These are phyloP conservation scores for Pseudozyma sp. DNA, from an alignment of 1,284 basidiomycete genomes.

Conservation along the genomic window DNA sequence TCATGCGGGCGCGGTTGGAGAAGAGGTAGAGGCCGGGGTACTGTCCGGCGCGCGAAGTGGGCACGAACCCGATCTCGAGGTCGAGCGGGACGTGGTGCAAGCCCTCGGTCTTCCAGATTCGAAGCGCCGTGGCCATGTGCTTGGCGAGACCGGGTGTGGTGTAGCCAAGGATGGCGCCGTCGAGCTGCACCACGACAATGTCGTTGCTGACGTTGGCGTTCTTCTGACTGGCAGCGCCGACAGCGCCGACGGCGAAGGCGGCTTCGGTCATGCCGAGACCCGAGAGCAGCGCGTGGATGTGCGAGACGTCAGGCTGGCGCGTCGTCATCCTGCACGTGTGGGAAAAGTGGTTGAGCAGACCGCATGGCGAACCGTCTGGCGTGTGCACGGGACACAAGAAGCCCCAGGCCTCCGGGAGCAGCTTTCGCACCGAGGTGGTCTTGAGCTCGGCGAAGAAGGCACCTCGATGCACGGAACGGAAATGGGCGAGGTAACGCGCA, in stretches of 20 bases:
- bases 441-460: constrained; percentile 99
- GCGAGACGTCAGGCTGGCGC: constrained; percentile 78
- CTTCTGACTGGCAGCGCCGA: constrained; percentile 22
- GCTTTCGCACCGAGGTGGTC: constrained; percentile 96
- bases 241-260: constrained; percentile 37
- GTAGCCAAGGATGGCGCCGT: constrained; percentile 96
- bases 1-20: constrained; percentile 88
- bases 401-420: constrained; percentile 98
- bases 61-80: constrained; percentile 93
- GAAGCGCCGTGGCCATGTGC: constrained; percentile 84
- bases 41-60: constrained; percentile 89
- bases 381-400: constrained; percentile 99
- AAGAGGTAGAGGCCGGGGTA: constrained; percentile 97
- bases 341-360: constrained; percentile 95
- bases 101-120: constrained; percentile 95
- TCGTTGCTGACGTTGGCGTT: constrained; percentile 78
- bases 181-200: constrained; percentile 90
- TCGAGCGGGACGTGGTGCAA: constrained; percentile 83
- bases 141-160: constrained; percentile 80
- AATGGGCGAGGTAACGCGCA: constrained; percentile 97
- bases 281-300: constrained; percentile 84
- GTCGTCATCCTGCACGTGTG: constrained; percentile 93
- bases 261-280: constrained; percentile 94
- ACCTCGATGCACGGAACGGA: constrained; percentile 97
- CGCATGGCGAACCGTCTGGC: constrained; percentile 97